Conservation (phyloP, 2,329 filamentous ascomycete genomes). For the Neofusicoccum laricinum region DNA sequence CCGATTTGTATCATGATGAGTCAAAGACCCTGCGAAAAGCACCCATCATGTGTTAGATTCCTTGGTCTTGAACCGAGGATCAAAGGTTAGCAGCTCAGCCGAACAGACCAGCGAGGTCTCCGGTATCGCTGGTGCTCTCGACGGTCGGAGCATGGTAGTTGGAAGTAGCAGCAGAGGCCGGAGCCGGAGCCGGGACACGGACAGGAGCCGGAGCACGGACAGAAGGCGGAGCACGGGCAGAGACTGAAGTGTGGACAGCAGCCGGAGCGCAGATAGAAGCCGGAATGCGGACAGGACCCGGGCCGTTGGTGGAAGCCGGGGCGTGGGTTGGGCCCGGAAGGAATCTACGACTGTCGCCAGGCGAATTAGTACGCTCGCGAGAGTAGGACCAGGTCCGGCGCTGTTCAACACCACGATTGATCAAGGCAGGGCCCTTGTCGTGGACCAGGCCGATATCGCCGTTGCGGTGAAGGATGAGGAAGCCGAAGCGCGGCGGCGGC, state of each 20-base stretch:
- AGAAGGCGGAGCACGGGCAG: not conserved
- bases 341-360: not conserved
- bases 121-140: slow-evolving; percentile 19
- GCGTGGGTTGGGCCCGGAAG: no score
- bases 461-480: not conserved
- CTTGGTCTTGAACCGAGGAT: no score
- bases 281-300: no score
- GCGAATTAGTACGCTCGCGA: not conserved
- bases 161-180: not conserved
- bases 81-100: not conserved
- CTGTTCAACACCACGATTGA: not conserved
- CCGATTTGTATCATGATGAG: not conserved
- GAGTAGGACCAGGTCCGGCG: no score
- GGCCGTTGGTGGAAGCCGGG: no score
- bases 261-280: no score
- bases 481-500: not conserved
- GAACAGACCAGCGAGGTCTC: not conserved
- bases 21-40: not conserved
- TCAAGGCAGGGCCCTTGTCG: not conserved
- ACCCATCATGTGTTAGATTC: not conserved
- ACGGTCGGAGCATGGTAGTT: slow-evolving; percentile 26
- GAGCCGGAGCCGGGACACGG: not conserved
- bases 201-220: not conserved
- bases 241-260: no score
- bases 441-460: not conserved